Percentiles rank a stretch among this genome's conserved stretches.
These are phyloP conservation scores for Castanopsis chinensis DNA, from an alignment of 306 rosid species.

Conservation along the genomic window DNA sequence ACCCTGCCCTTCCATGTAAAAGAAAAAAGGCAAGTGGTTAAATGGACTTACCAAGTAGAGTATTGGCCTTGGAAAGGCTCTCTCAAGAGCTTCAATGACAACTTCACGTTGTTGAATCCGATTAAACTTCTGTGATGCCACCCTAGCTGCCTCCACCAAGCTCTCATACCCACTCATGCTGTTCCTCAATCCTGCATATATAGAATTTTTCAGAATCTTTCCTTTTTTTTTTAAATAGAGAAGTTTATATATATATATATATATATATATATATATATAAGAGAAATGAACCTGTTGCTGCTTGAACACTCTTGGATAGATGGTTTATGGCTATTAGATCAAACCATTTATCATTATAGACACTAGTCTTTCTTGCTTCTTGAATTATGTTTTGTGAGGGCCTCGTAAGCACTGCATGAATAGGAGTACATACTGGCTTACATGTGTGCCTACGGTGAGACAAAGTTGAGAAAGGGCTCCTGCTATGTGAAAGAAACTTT, in stretches of 20 bases:
- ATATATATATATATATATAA: no score
- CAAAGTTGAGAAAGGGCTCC: conserved; percentile 24
- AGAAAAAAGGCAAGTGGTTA: neutral
- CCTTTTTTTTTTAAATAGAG: no score
- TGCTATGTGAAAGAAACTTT: conserved; percentile 29
- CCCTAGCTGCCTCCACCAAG: conserved; percentile 71
- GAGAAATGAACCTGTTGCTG: conserved; percentile 61
- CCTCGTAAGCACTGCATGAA: conserved; percentile 48
- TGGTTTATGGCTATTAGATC: conserved; percentile 68
- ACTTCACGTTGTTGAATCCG: conserved; percentile 51
- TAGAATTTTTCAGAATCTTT: neutral
- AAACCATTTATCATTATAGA: conserved; percentile 62
- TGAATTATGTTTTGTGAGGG: conserved; percentile 29
- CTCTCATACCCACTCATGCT: conserved; percentile 71
- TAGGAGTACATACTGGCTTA: conserved; percentile 19
- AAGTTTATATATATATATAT: no score
- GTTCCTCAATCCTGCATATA: conserved; percentile 54
- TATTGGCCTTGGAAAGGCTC: conserved; percentile 65
- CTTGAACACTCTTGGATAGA: conserved; percentile 69
- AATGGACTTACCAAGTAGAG: conserved; percentile 50
- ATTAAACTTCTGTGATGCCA: conserved; percentile 42
- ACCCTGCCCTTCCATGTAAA: neutral
- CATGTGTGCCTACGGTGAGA: conserved; percentile 23
- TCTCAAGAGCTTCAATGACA: conserved; percentile 54
- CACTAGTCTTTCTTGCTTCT: conserved; percentile 32